Evolutionary conservation across 1,284 basidiomycete species (phyloP).

Genomic region (Ceratobasidium sp.): DNA sequence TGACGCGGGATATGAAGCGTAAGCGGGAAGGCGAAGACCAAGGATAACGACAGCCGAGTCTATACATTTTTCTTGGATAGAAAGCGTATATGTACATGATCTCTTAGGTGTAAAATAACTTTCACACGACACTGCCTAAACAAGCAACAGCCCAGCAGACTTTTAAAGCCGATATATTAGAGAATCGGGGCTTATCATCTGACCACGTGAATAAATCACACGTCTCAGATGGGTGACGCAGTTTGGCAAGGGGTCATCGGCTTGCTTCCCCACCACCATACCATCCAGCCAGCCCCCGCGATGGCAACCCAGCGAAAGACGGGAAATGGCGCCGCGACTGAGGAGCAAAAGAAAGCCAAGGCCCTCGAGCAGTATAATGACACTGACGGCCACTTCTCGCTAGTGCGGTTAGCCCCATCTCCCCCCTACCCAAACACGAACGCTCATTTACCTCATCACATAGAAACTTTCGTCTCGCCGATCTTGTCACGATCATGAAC

Average conservation of each 20-base stretch:
- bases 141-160: no score
- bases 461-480: conserved; percentile 97
- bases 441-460: conserved; percentile 2
- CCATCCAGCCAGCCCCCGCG: conserved; percentile 2
- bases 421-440: background rate
- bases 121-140: no score
- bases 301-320: conserved; percentile 36
- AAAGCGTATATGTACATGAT: background rate
- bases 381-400: conserved; percentile 92
- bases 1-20: conserved; percentile 91
- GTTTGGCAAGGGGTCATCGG: conserved; percentile 20
- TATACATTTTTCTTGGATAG: background rate
- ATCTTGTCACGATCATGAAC: conserved; percentile 99
- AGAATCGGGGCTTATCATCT: background rate
- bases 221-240: conserved; percentile 22
- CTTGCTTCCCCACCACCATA: conserved; percentile 5
- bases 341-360: conserved; percentile 59
- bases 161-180: background rate
- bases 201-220: conserved; percentile 17
- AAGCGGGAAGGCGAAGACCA: conserved; percentile 81
- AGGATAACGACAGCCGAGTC: conserved; percentile 36
- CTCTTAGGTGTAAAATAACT: no score
- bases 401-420: conserved; percentile 79
- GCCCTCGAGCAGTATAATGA: conserved; percentile 86
- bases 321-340: background rate